Evolutionary conservation across 805 yeast species (phyloP), one percentile per base, ranked within the genome.

Genomic region (Teunomyces tritomae): DNA sequence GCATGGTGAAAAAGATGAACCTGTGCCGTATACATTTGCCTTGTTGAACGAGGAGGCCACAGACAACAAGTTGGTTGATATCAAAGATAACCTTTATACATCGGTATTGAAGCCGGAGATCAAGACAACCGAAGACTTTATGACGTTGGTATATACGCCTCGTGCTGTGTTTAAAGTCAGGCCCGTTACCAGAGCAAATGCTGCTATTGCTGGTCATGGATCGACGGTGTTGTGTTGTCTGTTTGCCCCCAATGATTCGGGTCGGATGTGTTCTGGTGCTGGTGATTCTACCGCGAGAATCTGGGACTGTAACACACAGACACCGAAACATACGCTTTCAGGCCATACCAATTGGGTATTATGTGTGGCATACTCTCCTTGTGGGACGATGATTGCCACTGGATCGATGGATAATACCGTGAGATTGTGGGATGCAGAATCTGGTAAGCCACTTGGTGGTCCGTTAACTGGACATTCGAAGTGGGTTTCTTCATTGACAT

Each of bases 241-340:
- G 52, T 94, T 94, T 76, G 95, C 99, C 1, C 99, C 99, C 28
- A 78, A 87, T 59, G 84, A 91, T 13, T 81, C 92, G 13, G 77
- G 91, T 2, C 75, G 88, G 56, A 83, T 91, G 85, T 94, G 88
- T 35, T 87, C 97, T 0, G 99, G 99, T 32, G 89, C 97, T 5
- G 99, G 99, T 39, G 99, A 94, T 67, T 81, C 85, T 32, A 91
- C 98, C 7, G 97, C 98, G 2, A 77, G 98, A 62, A 80, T 92
- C 42, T 94, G 99, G 99, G 97, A 91, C 68, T 87, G 96, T 65
- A 85, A 89, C 58, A 91, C 98, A 0, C 94, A 89, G 56, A 94
- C 99, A 0, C 96, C 97, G 7, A 72, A 84, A 61, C 78, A 82
- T 51, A 88, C 96, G 0, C 70, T 94, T 45, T 60, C 74, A 4